phyloP scores from a whole-genome alignment of 345 rosid genomes.

The Salix viminalis region DNA sequence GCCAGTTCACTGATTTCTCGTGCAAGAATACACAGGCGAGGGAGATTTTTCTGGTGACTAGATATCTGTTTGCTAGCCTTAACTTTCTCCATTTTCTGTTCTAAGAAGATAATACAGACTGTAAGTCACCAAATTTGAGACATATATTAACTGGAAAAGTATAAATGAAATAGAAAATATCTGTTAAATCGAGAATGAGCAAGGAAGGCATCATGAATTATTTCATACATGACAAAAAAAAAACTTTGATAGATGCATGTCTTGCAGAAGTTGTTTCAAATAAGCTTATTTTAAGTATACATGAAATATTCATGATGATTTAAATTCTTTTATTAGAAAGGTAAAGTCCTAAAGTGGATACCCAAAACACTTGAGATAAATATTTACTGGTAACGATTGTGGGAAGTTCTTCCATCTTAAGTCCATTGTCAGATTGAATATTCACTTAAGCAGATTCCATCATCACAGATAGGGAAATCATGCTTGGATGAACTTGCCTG shows the following conservation, averaged over 20 bases:
- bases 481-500: constrained; percentile 35
- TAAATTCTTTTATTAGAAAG: background rate
- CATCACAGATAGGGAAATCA: constrained; percentile 3
- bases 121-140: constrained; percentile 11
- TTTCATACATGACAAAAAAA: background rate
- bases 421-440: background rate
- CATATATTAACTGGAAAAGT: background rate
- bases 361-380: background rate
- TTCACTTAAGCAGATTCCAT: background rate
- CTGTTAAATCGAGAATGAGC: too few relatives aligned
- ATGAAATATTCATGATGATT: background rate
- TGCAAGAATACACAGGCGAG: constrained; percentile 81
- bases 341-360: background rate
- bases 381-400: background rate
- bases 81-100: constrained; percentile 85
- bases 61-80: constrained; percentile 74
- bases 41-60: constrained; percentile 61
- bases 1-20: constrained; percentile 89
- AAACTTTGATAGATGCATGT: background rate
- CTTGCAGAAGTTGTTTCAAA: background rate
- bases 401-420: too few relatives aligned
- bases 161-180: background rate
- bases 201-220: background rate
- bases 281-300: background rate
- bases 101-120: constrained; percentile 15